Evolutionary conservation across 495 filamentous ascomycete species (phyloP).

Genomic region (Hypoxylon intermedium): DNA sequence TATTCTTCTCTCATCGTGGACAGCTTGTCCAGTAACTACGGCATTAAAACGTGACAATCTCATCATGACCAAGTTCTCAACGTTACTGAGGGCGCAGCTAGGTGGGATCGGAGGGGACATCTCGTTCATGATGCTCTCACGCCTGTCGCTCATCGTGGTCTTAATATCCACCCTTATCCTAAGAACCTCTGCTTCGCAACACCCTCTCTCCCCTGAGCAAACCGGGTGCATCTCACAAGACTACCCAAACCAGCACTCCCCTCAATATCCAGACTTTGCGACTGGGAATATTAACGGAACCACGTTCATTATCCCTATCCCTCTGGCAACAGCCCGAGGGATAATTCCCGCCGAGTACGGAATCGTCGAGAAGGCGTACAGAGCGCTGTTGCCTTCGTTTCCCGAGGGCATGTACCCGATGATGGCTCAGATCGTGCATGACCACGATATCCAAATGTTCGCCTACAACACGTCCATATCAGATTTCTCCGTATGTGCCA

Average conservation of each 20-base stretch:
- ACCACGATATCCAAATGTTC: conserved; percentile 50
- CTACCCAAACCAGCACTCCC: conserved; percentile 45
- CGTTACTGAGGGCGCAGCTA: background rate
- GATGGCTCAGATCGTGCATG: conserved; percentile 52
- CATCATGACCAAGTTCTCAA: background rate
- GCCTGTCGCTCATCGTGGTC: background rate
- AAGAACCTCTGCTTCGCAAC: conserved; percentile 9
- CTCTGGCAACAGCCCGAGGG: conserved; percentile 43
- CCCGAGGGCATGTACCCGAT: conserved; percentile 55
- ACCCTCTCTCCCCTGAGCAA: conserved; percentile 10
- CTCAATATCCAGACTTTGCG: conserved; percentile 46
- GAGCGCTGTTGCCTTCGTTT: conserved; percentile 47
- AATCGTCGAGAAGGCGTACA: conserved; percentile 51
- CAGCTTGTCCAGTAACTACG: too few relatives aligned
- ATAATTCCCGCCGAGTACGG: conserved; percentile 47
- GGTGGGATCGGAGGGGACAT: background rate
- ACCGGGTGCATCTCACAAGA: conserved; percentile 47
- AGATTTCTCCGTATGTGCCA: conserved; percentile 50
- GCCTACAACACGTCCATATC: conserved; percentile 46
- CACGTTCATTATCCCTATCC: conserved; percentile 49
- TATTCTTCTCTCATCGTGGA: too few relatives aligned
- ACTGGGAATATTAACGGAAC: conserved; percentile 54
- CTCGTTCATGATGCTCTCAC: background rate
- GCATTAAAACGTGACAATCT: too few relatives aligned
- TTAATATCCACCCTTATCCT: background rate